Conservation (phyloP, 768 basidiomycete genomes). For the Serendipita vermifera region DNA sequence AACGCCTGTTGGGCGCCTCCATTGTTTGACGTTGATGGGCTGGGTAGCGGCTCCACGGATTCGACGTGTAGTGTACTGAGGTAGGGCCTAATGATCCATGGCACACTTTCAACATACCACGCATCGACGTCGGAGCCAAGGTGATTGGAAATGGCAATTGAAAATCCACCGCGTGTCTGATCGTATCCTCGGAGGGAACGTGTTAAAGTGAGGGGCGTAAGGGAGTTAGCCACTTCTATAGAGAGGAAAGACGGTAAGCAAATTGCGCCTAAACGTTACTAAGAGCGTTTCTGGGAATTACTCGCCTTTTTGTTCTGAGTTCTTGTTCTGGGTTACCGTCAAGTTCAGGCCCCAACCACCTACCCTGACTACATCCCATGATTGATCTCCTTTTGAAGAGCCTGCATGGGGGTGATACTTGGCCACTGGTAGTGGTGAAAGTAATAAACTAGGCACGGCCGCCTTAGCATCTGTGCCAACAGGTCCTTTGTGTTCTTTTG, state of each 20-base stretch:
- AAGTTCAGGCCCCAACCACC: not conserved
- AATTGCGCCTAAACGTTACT: too few relatives aligned
- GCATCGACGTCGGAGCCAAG: constrained; percentile 32
- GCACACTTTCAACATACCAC: constrained; percentile 81
- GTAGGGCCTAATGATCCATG: constrained; percentile 83
- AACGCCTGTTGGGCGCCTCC: not conserved
- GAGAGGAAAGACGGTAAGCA: too few relatives aligned
- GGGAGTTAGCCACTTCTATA: too few relatives aligned
- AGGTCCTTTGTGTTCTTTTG: not conserved
- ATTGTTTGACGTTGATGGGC: not conserved
- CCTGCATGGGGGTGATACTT: not conserved
- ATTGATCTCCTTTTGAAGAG: not conserved
- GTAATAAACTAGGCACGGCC: too few relatives aligned
- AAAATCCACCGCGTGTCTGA: constrained; percentile 65
- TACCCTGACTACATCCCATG: not conserved
- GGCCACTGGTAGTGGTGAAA: not conserved
- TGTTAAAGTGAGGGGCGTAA: constrained; percentile 46
- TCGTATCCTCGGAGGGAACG: constrained; percentile 61
- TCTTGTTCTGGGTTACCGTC: not conserved
- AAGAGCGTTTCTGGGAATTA: too few relatives aligned
- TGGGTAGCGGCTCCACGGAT: not conserved
- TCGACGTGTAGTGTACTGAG: constrained; percentile 56
- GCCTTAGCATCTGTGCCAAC: too few relatives aligned
- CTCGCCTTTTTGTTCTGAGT: too few relatives aligned
- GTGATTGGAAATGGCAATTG: constrained; percentile 52